Evolutionary conservation across 23 red algal genomes (phyloP).

Genomic region (Gracilaria gracilis): DNA sequence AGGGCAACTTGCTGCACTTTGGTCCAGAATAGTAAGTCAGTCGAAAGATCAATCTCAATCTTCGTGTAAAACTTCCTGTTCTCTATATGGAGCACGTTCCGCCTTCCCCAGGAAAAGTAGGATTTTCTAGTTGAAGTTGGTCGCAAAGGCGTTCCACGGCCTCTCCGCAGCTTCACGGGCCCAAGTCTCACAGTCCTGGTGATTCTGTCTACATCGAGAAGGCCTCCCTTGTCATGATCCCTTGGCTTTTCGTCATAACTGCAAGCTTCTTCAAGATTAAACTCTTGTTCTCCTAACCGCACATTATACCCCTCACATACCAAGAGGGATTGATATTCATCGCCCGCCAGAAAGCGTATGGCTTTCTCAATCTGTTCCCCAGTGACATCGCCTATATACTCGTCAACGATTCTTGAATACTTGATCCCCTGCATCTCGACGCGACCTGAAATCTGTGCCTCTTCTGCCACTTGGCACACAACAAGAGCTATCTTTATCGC

Average conservation of each 20-base stretch:
- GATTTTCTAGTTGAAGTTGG: neutral
- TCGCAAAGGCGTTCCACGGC: neutral
- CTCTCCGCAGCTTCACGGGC: neutral
- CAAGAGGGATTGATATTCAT: neutral
- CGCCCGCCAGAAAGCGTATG: neutral
- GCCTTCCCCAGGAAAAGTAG: neutral
- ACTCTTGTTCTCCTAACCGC: neutral
- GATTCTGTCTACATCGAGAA: neutral
- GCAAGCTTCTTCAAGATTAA: neutral
- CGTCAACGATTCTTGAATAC: neutral
- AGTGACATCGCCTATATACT: neutral
- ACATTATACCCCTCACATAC: neutral
- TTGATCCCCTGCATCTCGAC: neutral
- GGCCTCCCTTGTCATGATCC: neutral
- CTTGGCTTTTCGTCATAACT: neutral
- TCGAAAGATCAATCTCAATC: neutral
- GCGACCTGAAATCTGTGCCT: neutral
- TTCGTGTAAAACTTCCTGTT: neutral
- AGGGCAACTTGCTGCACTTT: neutral
- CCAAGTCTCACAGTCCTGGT: neutral
- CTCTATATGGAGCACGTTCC: neutral
- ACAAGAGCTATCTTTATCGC: neutral
- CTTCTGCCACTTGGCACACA: neutral
- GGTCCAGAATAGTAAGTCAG: neutral
- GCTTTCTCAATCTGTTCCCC: neutral